These are phyloP conservation scores for Cicer bijugum DNA, from an alignment of 306 rosid species.

Conservation along the genomic window DNA sequence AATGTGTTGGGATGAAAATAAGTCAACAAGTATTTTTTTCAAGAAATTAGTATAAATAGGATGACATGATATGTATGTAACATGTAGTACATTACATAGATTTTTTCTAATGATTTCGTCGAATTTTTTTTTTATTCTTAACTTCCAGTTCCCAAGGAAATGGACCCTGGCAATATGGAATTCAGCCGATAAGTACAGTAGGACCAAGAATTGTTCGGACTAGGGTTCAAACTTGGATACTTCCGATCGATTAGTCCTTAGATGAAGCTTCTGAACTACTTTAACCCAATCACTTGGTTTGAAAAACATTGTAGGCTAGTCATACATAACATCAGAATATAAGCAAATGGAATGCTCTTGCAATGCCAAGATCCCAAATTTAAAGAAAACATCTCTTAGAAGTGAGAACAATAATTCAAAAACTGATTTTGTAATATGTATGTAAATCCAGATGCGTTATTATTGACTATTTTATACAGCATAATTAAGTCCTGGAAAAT, in stretches of 20 bases:
- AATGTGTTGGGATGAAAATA: slow-evolving; percentile 9
- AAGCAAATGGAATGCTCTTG: slow-evolving; percentile 6
- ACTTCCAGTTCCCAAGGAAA: too few species aligned
- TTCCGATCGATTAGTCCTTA: too few species aligned
- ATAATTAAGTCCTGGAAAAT: background rate
- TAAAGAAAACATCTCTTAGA: background rate
- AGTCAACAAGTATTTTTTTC: slow-evolving; percentile 18
- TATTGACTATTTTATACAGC: slow-evolving; percentile 19
- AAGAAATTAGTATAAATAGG: slow-evolving; percentile 14
- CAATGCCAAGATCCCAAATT: slow-evolving; percentile 14
- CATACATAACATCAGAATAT: slow-evolving; percentile 26
- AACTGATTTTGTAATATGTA: slow-evolving; percentile 3
- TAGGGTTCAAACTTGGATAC: too few species aligned
- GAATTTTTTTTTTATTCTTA: background rate
- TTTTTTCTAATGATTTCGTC: background rate
- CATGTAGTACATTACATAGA: slow-evolving; percentile 1
- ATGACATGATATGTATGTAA: slow-evolving; percentile 24
- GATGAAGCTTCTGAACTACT: too few species aligned
- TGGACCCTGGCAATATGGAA: too few species aligned
- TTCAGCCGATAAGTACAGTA: too few species aligned
- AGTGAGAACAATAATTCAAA: background rate
- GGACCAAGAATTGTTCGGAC: too few species aligned
- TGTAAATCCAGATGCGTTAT: slow-evolving; percentile 1
- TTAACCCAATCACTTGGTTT: background rate
- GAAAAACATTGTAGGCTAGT: background rate